These are phyloP conservation scores for Pleurozium schreberi DNA, from an alignment of 225 moss, liverwort and hornwort species.

Conservation along the genomic window DNA sequence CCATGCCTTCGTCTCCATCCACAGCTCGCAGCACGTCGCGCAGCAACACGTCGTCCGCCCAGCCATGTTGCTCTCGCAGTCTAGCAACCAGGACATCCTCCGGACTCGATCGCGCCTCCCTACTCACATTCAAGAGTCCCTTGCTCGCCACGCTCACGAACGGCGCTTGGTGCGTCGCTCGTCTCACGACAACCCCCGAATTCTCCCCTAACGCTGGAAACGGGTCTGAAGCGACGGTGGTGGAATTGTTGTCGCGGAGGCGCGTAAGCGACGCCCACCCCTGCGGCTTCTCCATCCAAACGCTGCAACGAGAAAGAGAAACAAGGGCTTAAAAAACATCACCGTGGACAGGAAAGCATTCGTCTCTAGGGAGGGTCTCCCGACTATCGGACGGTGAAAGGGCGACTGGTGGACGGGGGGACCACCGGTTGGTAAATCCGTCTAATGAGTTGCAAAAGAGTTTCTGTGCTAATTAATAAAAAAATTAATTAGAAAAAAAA, in stretches of 20 bases:
- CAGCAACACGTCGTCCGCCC: conserved; percentile 38
- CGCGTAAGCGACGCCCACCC: conserved; percentile 50
- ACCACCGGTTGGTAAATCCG: not conserved
- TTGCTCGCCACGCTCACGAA: conserved; percentile 25
- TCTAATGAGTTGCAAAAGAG: too few species aligned
- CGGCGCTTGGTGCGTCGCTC: not conserved
- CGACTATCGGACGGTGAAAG: not conserved
- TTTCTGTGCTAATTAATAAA: not conserved
- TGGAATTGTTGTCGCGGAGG: not conserved
- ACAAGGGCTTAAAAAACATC: not conserved
- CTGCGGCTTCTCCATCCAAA: conserved; percentile 31
- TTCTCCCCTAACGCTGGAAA: conserved; percentile 19
- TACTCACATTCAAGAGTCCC: not conserved
- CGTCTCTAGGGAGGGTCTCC: not conserved
- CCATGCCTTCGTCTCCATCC: conserved; percentile 25
- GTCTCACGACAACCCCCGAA: not conserved
- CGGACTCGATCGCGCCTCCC: not conserved
- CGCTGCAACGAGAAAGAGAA: not conserved
- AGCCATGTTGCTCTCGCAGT: conserved; percentile 24
- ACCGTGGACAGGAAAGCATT: not conserved
- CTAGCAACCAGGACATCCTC: conserved; percentile 13
- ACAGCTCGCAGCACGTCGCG: conserved; percentile 34
- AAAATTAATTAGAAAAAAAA: not conserved
- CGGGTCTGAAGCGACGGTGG: not conserved
- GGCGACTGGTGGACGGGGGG: not conserved